Conservation (phyloP, 1,284 basidiomycete genomes). For the Marasmius fiardii region DNA sequence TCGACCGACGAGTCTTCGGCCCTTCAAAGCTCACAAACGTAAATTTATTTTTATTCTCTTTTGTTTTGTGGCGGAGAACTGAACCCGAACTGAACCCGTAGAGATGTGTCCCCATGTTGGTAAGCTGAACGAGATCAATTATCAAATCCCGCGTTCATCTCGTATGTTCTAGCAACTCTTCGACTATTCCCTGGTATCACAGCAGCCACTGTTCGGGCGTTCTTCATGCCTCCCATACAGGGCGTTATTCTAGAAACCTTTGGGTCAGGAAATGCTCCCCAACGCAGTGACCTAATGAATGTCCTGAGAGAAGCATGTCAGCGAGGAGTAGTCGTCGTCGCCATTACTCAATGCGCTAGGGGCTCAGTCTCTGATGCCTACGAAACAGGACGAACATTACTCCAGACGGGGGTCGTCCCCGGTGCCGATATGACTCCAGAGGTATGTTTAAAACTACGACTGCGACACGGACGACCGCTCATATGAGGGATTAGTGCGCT, state of each 20-base stretch:
- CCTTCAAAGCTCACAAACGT: conserved; percentile 83
- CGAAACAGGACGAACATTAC: conserved; percentile 75
- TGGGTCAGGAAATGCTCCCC: conserved; percentile 85
- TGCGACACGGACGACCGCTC: neutral
- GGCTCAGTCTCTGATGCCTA: conserved; percentile 81
- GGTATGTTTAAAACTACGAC: conserved; percentile 35
- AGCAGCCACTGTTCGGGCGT: conserved; percentile 65
- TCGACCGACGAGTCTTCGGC: conserved; percentile 69
- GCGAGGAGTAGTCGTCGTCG: conserved; percentile 83
- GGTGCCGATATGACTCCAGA: conserved; percentile 94
- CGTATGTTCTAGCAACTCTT: conserved; percentile 51
- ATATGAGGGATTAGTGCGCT: conserved; percentile 57
- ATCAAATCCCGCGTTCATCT: conserved; percentile 1
- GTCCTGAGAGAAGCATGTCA: conserved; percentile 79
- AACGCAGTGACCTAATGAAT: conserved; percentile 62
- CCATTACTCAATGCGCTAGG: conserved; percentile 87
- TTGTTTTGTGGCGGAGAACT: neutral
- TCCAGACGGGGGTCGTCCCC: conserved; percentile 71
- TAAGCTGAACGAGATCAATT: conserved; percentile 25
- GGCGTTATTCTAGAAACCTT: conserved; percentile 89
- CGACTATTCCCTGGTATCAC: conserved; percentile 89
- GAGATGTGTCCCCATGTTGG: conserved; percentile 80
- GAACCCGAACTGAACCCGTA: conserved; percentile 25
- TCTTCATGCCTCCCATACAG: conserved; percentile 66
- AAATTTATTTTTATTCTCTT: conserved; percentile 9